Conservation (phyloP, 176 grass and related monocot genomes). For the Phoenix roebelenii region DNA sequence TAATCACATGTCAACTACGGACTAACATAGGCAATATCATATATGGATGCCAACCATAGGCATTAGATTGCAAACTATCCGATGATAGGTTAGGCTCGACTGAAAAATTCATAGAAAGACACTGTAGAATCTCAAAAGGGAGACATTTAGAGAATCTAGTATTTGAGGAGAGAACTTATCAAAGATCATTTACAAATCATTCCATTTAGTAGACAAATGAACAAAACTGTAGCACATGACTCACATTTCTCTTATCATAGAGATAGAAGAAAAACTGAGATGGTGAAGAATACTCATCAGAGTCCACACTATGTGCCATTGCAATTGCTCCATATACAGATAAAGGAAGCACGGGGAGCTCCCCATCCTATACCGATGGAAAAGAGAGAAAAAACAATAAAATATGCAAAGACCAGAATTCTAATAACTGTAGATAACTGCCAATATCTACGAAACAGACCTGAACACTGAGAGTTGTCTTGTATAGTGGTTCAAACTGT, state of each 20-base stretch:
- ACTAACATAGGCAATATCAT: background rate
- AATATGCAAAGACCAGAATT: background rate
- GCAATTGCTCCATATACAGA: slow-evolving; percentile 90
- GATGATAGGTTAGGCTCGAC: too few species aligned
- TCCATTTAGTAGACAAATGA: background rate
- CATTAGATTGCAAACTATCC: too few species aligned
- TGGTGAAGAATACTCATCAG: slow-evolving; percentile 79
- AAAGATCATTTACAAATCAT: background rate
- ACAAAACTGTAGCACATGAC: slow-evolving; percentile 15
- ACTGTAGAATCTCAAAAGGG: too few species aligned
- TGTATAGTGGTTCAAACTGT: slow-evolving; percentile 92
- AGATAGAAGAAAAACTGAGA: slow-evolving; percentile 96
- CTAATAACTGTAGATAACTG: too few species aligned
- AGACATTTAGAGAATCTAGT: background rate
- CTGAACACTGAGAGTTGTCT: slow-evolving; percentile 81
- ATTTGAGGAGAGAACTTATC: background rate
- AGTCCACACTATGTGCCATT: slow-evolving; percentile 79
- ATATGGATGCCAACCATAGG: too few species aligned
- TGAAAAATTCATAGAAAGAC: too few species aligned
- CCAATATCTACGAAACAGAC: slow-evolving; percentile 4
- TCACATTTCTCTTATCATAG: slow-evolving; percentile 97
- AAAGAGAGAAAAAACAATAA: slow-evolving; percentile 4
- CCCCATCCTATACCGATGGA: slow-evolving; percentile 53
- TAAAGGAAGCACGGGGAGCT: slow-evolving; percentile 86
- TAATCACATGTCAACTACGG: too few species aligned